Conservation (phyloP, 1,139 yeast genomes). For the Ogataea hybrid region DNA sequence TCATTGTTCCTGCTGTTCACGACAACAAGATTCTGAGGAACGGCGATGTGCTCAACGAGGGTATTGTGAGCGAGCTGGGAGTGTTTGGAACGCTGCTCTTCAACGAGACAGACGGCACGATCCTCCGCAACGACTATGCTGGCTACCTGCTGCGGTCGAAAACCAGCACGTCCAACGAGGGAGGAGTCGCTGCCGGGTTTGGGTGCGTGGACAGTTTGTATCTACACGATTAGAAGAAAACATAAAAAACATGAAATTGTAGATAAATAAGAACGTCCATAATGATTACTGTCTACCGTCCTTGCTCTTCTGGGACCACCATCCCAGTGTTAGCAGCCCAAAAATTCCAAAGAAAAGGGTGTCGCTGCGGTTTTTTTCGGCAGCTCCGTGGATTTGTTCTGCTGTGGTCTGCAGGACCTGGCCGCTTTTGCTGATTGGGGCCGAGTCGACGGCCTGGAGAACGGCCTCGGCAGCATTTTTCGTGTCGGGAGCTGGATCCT, state of each 20-base stretch:
- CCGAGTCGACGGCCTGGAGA: no score
- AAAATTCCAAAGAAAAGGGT: no score
- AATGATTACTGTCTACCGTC: slow-evolving; percentile 18
- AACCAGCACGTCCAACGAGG: slow-evolving; percentile 84
- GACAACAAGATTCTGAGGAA: slow-evolving; percentile 68
- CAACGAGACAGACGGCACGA: slow-evolving; percentile 57
- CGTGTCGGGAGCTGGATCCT: no score
- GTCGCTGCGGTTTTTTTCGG: no score
- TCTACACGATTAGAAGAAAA: slow-evolving; percentile 34
- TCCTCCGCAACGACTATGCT: slow-evolving; percentile 61
- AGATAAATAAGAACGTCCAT: slow-evolving; percentile 1
- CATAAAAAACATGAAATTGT: neutral
- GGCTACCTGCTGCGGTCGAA: slow-evolving; percentile 91
- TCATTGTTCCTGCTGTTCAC: slow-evolving; percentile 72
- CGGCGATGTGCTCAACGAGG: slow-evolving; percentile 57
- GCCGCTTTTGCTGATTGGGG: no score
- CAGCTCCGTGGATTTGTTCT: no score
- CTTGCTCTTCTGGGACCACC: slow-evolving; percentile 22
- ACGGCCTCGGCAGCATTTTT: no score
- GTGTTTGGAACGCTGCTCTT: slow-evolving; percentile 82
- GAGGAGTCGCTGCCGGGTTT: slow-evolving; percentile 98
- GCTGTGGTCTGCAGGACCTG: no score
- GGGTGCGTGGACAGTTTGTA: slow-evolving; percentile 88
- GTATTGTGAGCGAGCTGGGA: slow-evolving; percentile 84
- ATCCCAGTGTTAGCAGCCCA: no score